Evolutionary conservation across 2,329 filamentous ascomycete genomes (phyloP).

Genomic region (Colletotrichum sp.): DNA sequence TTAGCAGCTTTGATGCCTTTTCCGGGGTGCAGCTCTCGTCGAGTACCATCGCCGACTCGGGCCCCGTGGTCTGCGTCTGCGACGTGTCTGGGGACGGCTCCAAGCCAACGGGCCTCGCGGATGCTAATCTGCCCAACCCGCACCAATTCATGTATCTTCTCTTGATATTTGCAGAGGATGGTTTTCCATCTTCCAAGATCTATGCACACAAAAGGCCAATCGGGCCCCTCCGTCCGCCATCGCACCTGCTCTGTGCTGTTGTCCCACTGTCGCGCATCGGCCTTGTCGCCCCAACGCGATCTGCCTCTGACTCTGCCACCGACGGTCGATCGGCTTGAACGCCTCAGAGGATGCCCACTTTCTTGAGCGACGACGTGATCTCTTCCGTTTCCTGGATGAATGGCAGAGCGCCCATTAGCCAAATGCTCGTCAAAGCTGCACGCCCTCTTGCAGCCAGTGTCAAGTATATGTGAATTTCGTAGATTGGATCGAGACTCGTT

Average conservation of each 20-base stretch:
- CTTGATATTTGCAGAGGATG: constrained; percentile 46
- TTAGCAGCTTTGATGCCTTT: constrained; percentile 5
- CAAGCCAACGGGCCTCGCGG: not conserved
- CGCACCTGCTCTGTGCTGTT: not conserved
- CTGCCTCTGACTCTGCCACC: not conserved
- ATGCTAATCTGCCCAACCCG: not conserved
- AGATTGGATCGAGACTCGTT: not conserved
- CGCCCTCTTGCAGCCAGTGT: not conserved
- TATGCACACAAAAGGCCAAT: constrained; percentile 39
- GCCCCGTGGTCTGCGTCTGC: constrained; percentile 4
- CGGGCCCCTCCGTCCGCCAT: constrained; percentile 1
- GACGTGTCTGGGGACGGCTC: not conserved
- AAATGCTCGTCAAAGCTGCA: constrained; percentile 16
- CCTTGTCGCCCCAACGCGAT: not conserved
- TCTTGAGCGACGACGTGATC: constrained; percentile 41
- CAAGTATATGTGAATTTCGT: not conserved
- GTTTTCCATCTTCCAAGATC: constrained; percentile 52
- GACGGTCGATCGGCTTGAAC: not conserved
- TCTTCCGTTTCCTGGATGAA: constrained; percentile 37
- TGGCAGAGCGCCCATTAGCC: constrained; percentile 27
- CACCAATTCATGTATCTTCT: constrained; percentile 29
- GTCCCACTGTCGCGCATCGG: not conserved
- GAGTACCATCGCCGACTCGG: not conserved
- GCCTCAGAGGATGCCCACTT: constrained; percentile 44
- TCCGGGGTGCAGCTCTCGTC: not conserved